Conservation (phyloP, 306 rosid species). For the Lathyrus aphaca region DNA sequence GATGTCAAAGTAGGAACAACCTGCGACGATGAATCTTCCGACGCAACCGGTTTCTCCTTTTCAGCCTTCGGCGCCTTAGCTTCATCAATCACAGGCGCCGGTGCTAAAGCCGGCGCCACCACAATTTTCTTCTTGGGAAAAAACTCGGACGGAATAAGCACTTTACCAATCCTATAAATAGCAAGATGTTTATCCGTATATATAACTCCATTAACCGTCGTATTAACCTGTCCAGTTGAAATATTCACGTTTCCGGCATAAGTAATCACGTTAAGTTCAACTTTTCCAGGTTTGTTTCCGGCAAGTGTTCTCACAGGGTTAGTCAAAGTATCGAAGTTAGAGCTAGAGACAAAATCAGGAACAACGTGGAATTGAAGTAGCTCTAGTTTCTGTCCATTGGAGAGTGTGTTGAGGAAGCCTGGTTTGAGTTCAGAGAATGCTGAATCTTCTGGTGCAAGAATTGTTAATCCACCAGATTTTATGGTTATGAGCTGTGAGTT, state of each 20-base stretch:
- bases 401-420: slow-evolving; percentile 62
- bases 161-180: slow-evolving; percentile 62
- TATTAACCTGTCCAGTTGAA: slow-evolving; percentile 59
- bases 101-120: slow-evolving; percentile 22
- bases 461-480: slow-evolving; percentile 56
- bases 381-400: slow-evolving; percentile 55
- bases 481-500: slow-evolving; percentile 54
- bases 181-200: slow-evolving; percentile 64
- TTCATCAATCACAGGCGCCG: background rate
- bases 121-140: slow-evolving; percentile 42
- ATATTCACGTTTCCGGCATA: slow-evolving; percentile 59
- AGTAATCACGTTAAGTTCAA: slow-evolving; percentile 63
- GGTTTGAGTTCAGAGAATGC: slow-evolving; percentile 68
- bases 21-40: slow-evolving; percentile 38
- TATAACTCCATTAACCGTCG: slow-evolving; percentile 58
- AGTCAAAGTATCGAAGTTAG: slow-evolving; percentile 71
- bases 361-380: slow-evolving; percentile 71
- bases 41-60: slow-evolving; percentile 42
- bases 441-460: slow-evolving; percentile 56
- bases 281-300: slow-evolving; percentile 49
- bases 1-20: slow-evolving; percentile 44
- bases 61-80: slow-evolving; percentile 46
- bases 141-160: slow-evolving; percentile 59
- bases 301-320: slow-evolving; percentile 70
- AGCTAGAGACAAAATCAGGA: slow-evolving; percentile 49